A percentile compares a stretch with the other conserved stretches of the same genome.
These are phyloP conservation scores for Botryotinia narcissicola DNA, from an alignment of 2,329 filamentous ascomycete species.

Conservation along the genomic window DNA sequence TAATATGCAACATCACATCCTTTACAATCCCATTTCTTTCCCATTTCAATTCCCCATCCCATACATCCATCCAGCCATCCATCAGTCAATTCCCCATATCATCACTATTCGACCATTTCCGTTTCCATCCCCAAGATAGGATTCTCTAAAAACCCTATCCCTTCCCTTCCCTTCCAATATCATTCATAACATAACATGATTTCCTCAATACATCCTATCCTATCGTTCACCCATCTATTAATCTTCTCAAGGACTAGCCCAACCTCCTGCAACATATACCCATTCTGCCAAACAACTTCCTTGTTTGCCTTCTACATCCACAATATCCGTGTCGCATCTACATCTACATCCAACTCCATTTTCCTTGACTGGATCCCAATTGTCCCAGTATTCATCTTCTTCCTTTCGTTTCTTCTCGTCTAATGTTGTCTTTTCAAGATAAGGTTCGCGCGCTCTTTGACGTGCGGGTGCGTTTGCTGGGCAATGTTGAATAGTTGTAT, in stretches of 20 bases:
- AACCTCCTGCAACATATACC: slow-evolving; percentile 96
- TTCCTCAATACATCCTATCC: slow-evolving; percentile 7
- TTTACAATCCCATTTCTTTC: slow-evolving; percentile 17
- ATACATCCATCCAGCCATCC: not conserved
- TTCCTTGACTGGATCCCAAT: slow-evolving; percentile 81
- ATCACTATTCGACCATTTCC: not conserved
- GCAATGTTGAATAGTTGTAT: slow-evolving; percentile 98
- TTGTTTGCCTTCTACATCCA: slow-evolving; percentile 96
- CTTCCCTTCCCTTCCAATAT: slow-evolving; percentile 7
- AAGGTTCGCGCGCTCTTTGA: slow-evolving; percentile 78
- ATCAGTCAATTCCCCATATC: not conserved
- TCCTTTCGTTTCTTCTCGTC: slow-evolving; percentile 83
- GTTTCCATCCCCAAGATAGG: not conserved
- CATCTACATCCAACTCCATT: slow-evolving; percentile 97
- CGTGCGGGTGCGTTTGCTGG: slow-evolving; percentile 89
- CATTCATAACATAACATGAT: not conserved
- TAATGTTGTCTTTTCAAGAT: slow-evolving; percentile 73
- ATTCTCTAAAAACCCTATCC: not conserved
- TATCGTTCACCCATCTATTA: slow-evolving; percentile 5
- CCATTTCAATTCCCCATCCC: not conserved
- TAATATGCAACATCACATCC: slow-evolving; percentile 22
- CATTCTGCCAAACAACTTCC: slow-evolving; percentile 93
- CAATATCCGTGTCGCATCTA: slow-evolving; percentile 94
- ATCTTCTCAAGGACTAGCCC: slow-evolving; percentile 52
- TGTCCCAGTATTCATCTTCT: slow-evolving; percentile 96